A percentile compares a stretch with the other conserved stretches of the same genome.
Evolutionary conservation across 371 early-diverging fungal species (phyloP).

Genomic region (Haplosporangium sp.): DNA sequence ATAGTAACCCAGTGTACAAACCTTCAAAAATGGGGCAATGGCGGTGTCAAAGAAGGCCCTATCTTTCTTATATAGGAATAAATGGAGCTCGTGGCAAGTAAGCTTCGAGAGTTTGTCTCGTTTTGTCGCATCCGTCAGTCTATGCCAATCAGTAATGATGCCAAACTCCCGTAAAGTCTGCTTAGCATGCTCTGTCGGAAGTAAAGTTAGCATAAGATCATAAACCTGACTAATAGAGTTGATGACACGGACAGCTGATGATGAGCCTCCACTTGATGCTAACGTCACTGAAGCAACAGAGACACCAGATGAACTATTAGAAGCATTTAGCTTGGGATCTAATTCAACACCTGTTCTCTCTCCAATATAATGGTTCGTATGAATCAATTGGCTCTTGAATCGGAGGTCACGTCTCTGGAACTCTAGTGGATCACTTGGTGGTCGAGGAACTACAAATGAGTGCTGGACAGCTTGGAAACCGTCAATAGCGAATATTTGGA

Average conservation of each 20-base stretch:
- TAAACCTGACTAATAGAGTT: slow-evolving; percentile 46
- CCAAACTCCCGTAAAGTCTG: slow-evolving; percentile 34
- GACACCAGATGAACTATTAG: neutral
- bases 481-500: slow-evolving; percentile 35
- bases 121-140: slow-evolving; percentile 40
- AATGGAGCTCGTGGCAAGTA: slow-evolving; percentile 65
- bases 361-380: slow-evolving; percentile 42
- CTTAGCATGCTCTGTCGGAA: slow-evolving; percentile 17
- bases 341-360: slow-evolving; percentile 39
- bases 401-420: slow-evolving; percentile 56
- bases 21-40: slow-evolving; percentile 62
- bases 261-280: slow-evolving; percentile 32
- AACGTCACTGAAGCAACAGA: slow-evolving; percentile 26
- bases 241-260: slow-evolving; percentile 40
- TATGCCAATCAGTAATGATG: slow-evolving; percentile 34
- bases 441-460: slow-evolving; percentile 21
- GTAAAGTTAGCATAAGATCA: slow-evolving; percentile 45
- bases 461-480: slow-evolving; percentile 31
- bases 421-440: slow-evolving; percentile 22
- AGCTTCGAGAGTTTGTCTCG: slow-evolving; percentile 59
- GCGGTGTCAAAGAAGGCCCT: slow-evolving; percentile 57
- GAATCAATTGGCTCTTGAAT: slow-evolving; percentile 36
- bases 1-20: slow-evolving; percentile 21
- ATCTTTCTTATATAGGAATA: slow-evolving; percentile 68
- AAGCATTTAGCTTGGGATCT: slow-evolving; percentile 14